phyloP scores from a whole-genome alignment of 768 basidiomycete genomes.

The Serendipita sp. region DNA sequence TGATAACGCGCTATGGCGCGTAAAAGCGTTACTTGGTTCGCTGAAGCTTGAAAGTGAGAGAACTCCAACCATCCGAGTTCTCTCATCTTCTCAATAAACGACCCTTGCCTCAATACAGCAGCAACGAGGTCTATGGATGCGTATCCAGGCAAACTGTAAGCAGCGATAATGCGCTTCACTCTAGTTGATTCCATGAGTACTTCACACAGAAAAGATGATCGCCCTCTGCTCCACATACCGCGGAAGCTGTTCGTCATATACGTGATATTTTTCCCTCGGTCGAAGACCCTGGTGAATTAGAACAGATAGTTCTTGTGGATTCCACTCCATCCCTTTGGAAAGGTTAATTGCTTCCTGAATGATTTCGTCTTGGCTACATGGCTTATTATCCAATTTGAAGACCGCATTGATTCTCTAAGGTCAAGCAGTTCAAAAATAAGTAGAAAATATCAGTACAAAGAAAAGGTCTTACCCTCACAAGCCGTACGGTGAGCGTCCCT shows the following conservation, averaged over 20 bases:
- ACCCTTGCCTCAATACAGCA: slow-evolving; percentile 35
- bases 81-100: slow-evolving; percentile 38
- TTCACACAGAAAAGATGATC: background rate
- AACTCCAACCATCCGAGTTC: slow-evolving; percentile 35
- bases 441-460: background rate
- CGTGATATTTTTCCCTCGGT: background rate
- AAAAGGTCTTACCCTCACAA: background rate
- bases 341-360: background rate
- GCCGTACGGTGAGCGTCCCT: background rate
- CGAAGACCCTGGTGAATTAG: background rate
- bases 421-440: background rate
- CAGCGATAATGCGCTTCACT: background rate
- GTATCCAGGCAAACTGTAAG: background rate
- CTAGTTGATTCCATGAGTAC: background rate
- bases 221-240: background rate
- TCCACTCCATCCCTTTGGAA: background rate
- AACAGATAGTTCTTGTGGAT: background rate
- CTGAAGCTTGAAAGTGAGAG: slow-evolving; percentile 22
- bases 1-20: slow-evolving; percentile 41
- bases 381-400: background rate
- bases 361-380: background rate
- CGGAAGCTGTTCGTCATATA: background rate
- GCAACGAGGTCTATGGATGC: slow-evolving; percentile 7
- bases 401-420: background rate
- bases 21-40: slow-evolving; percentile 23